Base-by-base conservation (phyloP, 306 rosid species). In the Cyamopsis tetragonoloba region DNA sequence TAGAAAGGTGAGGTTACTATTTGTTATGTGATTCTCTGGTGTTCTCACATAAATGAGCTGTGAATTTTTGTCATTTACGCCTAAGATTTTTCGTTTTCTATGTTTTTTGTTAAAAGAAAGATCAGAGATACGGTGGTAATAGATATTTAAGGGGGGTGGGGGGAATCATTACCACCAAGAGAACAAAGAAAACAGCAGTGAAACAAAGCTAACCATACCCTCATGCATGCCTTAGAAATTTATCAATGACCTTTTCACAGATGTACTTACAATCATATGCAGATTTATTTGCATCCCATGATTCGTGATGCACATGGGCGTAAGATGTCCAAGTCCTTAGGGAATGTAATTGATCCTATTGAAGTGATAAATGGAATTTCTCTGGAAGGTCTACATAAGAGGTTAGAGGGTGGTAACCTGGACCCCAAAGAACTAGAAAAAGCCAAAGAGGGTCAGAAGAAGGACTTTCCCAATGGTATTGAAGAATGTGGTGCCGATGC, bases 271-370 rank as follows among this genome's bases (percentile, higher is more conserved):
- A 70, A 73, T 35, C 41, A 39, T 42, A 23, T 74, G 73, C 84
- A 93, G 99, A 79, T 90, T 74, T 90, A 93, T 86, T 82, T 93
- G 80, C 99, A 93, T 74, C 97, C 96, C n/a, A 88, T 90, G 97
- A 76, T 88, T 75, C 99, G 97, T 30, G 99, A 93, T 86, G 99
- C 99, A 14, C 99, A 86, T 77, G 99, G 97, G 12, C 97, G 96
- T 64, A 90, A 93, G 85, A 93, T 90, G 99, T 90, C 97, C 24
- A 93, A 90, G 83, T 93, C 99, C 37, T 83, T 93, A 67, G 97
- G 99, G 74, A 93, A 93, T 85, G 99, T 93, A 72, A 70, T 90
- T 64, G 99, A 93, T 82, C 99, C 99, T 2, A 83, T 88, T 69
- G 97, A 93, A 81, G 99, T 90, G 31, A 85, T 90, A 71, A 88